Evolutionary conservation across 805 yeast species (phyloP), one percentile per base, ranked within the genome.

Genomic region (Ogataea salicorniae): DNA sequence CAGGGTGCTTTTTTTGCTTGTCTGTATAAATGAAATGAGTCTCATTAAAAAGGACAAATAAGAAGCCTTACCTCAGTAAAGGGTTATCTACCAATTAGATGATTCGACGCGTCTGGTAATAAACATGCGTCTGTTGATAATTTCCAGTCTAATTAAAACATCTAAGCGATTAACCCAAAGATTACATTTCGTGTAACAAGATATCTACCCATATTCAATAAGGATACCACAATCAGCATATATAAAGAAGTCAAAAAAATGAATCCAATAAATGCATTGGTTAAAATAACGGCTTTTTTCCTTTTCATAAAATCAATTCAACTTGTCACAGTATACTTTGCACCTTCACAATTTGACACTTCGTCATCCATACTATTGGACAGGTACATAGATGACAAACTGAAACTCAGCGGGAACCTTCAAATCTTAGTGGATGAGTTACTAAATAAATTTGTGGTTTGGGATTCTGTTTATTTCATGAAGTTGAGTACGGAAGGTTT

Each of bases 381-480:
- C 2, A 37, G 39, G 22, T 61, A 63, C 48, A 45, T 31, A 14
- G 34, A 52, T 47, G 50, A 56, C 45, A 51, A 48, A 22, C 31
- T 37, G 9, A 16, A 36, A 5, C 29, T 50, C 36, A 41, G 42
- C 4, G 37, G 26, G 11, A 36, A 46, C 4, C 41, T 46, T 7
- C 43, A 43, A 11, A 31, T 26, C 8, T 20, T 46, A 5, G 17
- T 51, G 9, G 41, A 52, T 29, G 39, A 56, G n/a, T 41, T 80
- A 1, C 59, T 80, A 44, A 71, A 76, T 45, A 80, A 77, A 46
- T 70, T 88, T 5, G 68, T 87, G 23, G 74, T 82, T 4, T 92
- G 98, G 98, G 99, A 92, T 63, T 74, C 83, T 1, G 94, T 90
- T 0, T 90, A 83, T 64, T 90, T 86, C 59, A 63, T 77, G 15